Evolutionary conservation across 768 basidiomycete species (phyloP), one percentile per base, ranked within the genome.

Genomic region (Daedaleopsis nitida): DNA sequence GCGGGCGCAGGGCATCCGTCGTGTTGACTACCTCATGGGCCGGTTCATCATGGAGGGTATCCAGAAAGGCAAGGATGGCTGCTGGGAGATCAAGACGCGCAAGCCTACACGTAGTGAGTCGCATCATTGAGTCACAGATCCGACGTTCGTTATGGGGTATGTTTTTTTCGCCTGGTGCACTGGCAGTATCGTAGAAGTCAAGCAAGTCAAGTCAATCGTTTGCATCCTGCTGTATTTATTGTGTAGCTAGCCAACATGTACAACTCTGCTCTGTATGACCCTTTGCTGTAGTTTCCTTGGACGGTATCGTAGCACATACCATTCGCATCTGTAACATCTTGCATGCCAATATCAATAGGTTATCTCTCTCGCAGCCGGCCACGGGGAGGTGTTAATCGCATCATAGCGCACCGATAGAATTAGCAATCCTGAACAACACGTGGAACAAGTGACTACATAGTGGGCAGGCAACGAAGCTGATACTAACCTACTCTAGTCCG

Each of bases 51-150:
- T 88, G 70, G 74, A 80, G 57, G 88, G 88, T 8, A 71, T 90
- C 59, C 71, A 70, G 51, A 79, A 80, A 55, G 80, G 81, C 1
- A 80, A 76, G 66, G 78, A 82, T 37, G 87, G 88, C 9, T 77
- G 83, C 73, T 89, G 86, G 84, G 83, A 87, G 72, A 79, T 90
- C 69, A 87, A 83, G 73, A 81, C 84, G 42, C 76, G 72, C 55
- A 74, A 63, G 55, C 58, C 39, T 4, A 21, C n/a, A 10, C n/a
- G n/a, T 9, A 19, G 9, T 21, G 17, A 45, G 44, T n/a, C 17
- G 16, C 21, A 17, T 21, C 9, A 17, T 19, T 45, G 16, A 10
- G 9, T 21, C 16, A 9, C 44, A 45, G 44, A 9, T 12, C n/a
- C 42, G 13, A 17, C n/a, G 17, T 45, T 21, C 44, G 44, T 45